Base-by-base conservation (phyloP, 2,329 filamentous ascomycete genomes). In the Claviceps pusilla region DNA sequence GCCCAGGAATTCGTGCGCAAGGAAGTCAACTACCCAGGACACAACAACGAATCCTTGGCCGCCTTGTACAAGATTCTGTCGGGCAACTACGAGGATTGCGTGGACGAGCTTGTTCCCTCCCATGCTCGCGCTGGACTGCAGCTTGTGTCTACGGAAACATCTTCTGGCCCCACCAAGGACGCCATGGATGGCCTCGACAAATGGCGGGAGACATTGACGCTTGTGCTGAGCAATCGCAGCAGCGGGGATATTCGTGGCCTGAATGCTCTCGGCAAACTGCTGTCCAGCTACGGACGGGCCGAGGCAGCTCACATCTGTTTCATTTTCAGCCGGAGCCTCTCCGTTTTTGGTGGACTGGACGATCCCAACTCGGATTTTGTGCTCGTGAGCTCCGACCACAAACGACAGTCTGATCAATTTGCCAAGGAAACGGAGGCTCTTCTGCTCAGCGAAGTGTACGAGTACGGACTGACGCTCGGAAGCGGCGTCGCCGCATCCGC, bases 281-380 rank as follows among this genome's bases (percentile, higher is more conserved):
- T 99, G 16, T 80, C 84, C 12, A 82, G 86, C 48, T 99, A 98
- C 66, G 87, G 88, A 42, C 80, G 94, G 57, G 82, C 86, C 11
- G 91, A 97, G 67, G 94, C 94, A 24, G 89, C 91, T 29, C 93
- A 97, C 60, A 84, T 93, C 49, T 98, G 94, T 73, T 95, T 86
- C 71, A 75, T 99, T 19, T 95, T 98, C 66, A 88, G 89, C 12
- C 79, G 86, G 48, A 76, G 74, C 29, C 72, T 79, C 24, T 78
- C 84, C 0, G 73, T 89, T 9, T 87, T 96, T 64, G 85, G 86
- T 50, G 93, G 91, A 4, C 73, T 86, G 7, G 90, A 97, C 65
- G 91, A 98, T 62, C 76, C 83, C 0, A 80, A 82, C 48, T 78
- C 85, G 3, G 82, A 84, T 62, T 85, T 97, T 60, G 86, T 93